Base-by-base conservation (phyloP, 371 early-diverging fungal genomes). In the Phascolomyces articulosus region DNA sequence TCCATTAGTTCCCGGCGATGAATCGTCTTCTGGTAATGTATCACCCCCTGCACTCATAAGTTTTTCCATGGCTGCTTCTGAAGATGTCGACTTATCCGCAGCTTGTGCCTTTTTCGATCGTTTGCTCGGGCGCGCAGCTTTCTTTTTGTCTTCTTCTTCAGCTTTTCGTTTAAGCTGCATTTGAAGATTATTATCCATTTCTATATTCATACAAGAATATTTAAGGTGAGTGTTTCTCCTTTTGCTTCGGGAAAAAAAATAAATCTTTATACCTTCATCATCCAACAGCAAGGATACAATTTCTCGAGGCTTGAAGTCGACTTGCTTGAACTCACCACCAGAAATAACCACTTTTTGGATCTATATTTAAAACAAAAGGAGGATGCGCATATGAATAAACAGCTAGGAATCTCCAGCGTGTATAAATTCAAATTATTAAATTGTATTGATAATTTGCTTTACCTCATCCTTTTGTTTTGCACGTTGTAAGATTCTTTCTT, bases 281-380 rank as follows among this genome's bases (percentile, higher is more conserved):
- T 93, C 95, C 67, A 96, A 74, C 48, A 96, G 75, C 67, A 95
- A 74, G 15, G 94, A 93, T 26, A 93, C 91, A 65, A 96, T 93
- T 73, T 96, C 96, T 60, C 91, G 87, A 8, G 94, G 92, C 71
- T 92, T 94, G 57, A 93, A 90, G 62, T 93, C 94, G 29, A 90
- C 86, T 70, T 86, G 87, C 68, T 87, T 87, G 71, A 89, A 88
- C 60, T 93, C 95, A n/a, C 96, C 96, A 34, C 96, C 96, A 23
- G 96, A 90, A 64, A 99, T 97, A 53, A 99, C 97, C 26, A 97
- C 96, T 66, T 95, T 95, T 78, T 99, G 98, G 48, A 99, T 96
- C 75, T 79, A 60, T 3, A 55, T 21, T 11, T 10, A 0, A 41
- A 23, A 0, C 1, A n/a, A n/a, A n/a, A n/a, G n/a, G n/a, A n/a